Base-by-base conservation (phyloP, 768 basidiomycete species). In the Trametes gibbosa region DNA sequence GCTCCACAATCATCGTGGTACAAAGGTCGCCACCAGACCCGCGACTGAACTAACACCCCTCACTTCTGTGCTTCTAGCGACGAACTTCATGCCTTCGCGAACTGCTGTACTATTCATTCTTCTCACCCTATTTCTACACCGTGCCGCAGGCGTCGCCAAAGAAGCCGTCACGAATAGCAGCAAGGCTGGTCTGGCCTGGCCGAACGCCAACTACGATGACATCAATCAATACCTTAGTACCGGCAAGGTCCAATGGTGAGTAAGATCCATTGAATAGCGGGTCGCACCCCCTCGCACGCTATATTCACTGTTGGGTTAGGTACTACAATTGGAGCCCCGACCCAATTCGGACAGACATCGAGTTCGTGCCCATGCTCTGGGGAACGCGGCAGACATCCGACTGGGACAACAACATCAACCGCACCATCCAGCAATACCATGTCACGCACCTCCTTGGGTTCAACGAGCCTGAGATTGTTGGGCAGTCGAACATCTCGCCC, bases 281-380 rank as follows among this genome's bases (percentile, higher is more conserved):
- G 29, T 32, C 9, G 9, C 25, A 23, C 16, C 19, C 8, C 6
- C 29, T 51, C 14, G 17, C 35, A 27, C 27, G 19, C 23, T 14
- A 29, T 16, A 13, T 41, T 6, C n/a, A 19, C 25, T 45, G 37
- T 9, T 21, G 29, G 32, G 29, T 27, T 54, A 80, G 79, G 79
- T 83, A 83, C 66, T 83, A 83, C 64, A 78, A 80, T 2, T 83
- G 82, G 81, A 74, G 75, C 5, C 67, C 76, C 0, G 69, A 53
- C 46, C 67, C 75, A 5, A 53, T 68, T 23, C 59, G 70, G n/a
- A 68, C 76, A 5, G 62, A 70, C 61, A 71, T 84, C 23, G 82
- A 84, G 62, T 84, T 81, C 63, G 79, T 81, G 0, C 81, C 83
- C 21, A 81, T 83, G 80, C 75, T 84, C 6, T 83, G 83, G 82